Conservation (phyloP, 805 yeast genomes). For the Pichia californica region DNA sequence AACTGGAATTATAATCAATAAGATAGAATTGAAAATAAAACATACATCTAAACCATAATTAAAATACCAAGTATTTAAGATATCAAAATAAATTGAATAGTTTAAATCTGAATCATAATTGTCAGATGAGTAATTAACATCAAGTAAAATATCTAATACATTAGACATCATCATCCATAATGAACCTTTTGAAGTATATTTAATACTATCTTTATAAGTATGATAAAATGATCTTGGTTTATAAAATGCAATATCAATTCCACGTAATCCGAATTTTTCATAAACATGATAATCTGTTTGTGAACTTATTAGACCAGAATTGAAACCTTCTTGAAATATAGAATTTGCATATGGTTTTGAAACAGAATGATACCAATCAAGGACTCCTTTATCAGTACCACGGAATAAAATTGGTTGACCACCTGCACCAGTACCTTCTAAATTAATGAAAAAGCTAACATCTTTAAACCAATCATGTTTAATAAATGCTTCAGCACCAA, state of each 20-base stretch:
- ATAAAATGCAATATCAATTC: constrained; percentile 85
- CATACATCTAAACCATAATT: constrained; percentile 45
- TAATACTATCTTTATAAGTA: constrained; percentile 65
- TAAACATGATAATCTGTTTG: constrained; percentile 85
- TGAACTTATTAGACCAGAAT: constrained; percentile 60
- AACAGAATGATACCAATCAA: constrained; percentile 46
- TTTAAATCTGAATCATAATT: constrained; percentile 15
- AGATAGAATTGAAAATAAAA: constrained; percentile 43
- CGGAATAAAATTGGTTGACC: constrained; percentile 78
- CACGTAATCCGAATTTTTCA: constrained; percentile 60
- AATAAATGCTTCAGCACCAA: constrained; percentile 73
- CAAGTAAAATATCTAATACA: constrained; percentile 51
- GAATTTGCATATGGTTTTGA: constrained; percentile 73
- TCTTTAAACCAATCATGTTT: constrained; percentile 64
- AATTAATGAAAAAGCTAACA: constrained; percentile 62
- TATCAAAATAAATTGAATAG: constrained; percentile 58
- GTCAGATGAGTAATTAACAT: constrained; percentile 33
- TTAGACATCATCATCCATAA: constrained; percentile 81
- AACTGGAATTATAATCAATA: constrained; percentile 52
- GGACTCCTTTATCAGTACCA: constrained; percentile 71
- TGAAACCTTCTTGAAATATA: constrained; percentile 78
- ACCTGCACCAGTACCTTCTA: constrained; percentile 93
- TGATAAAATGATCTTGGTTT: constrained; percentile 82
- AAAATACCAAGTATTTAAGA: constrained; percentile 52
- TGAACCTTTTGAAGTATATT: constrained; percentile 57